A percentile compares a stretch with the other conserved stretches of the same genome.
Evolutionary conservation across 1,139 yeast species (phyloP).

Genomic region (Pichia sp.): DNA sequence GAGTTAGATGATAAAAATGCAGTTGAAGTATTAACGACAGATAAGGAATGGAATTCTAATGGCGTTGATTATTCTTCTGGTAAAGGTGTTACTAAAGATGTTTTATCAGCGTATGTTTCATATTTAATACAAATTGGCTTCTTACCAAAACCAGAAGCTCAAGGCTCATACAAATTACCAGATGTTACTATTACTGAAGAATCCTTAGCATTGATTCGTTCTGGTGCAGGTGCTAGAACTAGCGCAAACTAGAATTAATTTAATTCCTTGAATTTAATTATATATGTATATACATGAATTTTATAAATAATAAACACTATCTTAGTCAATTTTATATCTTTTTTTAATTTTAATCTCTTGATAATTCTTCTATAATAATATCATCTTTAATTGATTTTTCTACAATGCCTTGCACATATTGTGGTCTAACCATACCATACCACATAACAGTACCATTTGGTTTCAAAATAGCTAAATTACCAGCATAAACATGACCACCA

Average conservation of each 20-base stretch:
- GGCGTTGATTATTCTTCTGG: conserved; percentile 65
- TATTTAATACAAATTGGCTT: conserved; percentile 77
- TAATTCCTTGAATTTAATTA: background rate
- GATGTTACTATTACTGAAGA: conserved; percentile 47
- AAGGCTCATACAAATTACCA: conserved; percentile 49
- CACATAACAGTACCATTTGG: conserved; percentile 43
- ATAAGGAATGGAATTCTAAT: conserved; percentile 40
- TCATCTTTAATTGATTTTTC: conserved; percentile 44
- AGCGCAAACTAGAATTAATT: conserved; percentile 35
- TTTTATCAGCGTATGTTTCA: conserved; percentile 70
- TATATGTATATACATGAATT: background rate
- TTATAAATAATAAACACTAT: background rate
- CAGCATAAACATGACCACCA: conserved; percentile 79
- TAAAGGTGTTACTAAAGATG: conserved; percentile 59
- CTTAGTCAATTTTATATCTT: background rate
- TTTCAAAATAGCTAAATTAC: conserved; percentile 56
- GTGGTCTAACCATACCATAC: conserved; percentile 67
- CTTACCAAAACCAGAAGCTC: conserved; percentile 51
- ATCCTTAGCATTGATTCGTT: conserved; percentile 57
- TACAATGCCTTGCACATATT: conserved; percentile 61
- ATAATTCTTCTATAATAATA: conserved; percentile 46
- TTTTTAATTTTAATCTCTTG: conserved; percentile 37
- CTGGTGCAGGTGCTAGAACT: conserved; percentile 87
- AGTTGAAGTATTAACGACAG: conserved; percentile 51
- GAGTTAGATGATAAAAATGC: conserved; percentile 88